Percentiles rank a stretch among this genome's conserved stretches.
Conservation (phyloP, 257 asterid genomes). For the Oldenlandia corymbosa region DNA sequence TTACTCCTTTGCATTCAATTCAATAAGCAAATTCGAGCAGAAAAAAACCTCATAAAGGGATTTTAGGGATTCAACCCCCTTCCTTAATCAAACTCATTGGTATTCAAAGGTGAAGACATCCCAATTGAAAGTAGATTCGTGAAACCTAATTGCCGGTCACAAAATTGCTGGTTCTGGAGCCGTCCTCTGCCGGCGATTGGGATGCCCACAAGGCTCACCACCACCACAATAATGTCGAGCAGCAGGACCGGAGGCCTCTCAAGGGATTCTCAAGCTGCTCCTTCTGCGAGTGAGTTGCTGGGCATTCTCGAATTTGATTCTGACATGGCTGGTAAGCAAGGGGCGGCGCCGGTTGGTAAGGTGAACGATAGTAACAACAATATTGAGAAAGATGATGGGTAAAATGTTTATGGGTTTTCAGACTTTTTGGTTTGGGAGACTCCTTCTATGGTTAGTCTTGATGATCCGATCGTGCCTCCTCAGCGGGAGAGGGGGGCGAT, state of each 20-base stretch:
- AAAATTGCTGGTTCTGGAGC: too few relatives aligned
- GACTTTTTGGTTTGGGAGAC: slow-evolving; percentile 85
- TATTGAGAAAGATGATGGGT: slow-evolving; percentile 16
- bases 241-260: slow-evolving; percentile 76
- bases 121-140: too few relatives aligned
- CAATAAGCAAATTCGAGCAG: too few relatives aligned
- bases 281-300: slow-evolving; percentile 52
- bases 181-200: slow-evolving; percentile 94
- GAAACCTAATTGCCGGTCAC: too few relatives aligned
- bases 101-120: too few relatives aligned
- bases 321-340: slow-evolving; percentile 61
- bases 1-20: too few relatives aligned
- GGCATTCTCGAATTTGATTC: slow-evolving; percentile 62
- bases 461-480: slow-evolving; percentile 59
- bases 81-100: too few relatives aligned
- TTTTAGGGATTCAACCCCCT: too few relatives aligned
- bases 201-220: too few relatives aligned
- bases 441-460: slow-evolving; percentile 59
- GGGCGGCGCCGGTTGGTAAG: neutral
- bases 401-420: slow-evolving; percentile 32
- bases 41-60: too few relatives aligned
- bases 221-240: slow-evolving; percentile 15
- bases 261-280: slow-evolving; percentile 82
- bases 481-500: too few relatives aligned
- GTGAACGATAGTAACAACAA: neutral